Percentiles rank a stretch among this genome's conserved stretches.
Conservation (phyloP, 495 filamentous ascomycete species). For the Penicillium mononematosum region DNA sequence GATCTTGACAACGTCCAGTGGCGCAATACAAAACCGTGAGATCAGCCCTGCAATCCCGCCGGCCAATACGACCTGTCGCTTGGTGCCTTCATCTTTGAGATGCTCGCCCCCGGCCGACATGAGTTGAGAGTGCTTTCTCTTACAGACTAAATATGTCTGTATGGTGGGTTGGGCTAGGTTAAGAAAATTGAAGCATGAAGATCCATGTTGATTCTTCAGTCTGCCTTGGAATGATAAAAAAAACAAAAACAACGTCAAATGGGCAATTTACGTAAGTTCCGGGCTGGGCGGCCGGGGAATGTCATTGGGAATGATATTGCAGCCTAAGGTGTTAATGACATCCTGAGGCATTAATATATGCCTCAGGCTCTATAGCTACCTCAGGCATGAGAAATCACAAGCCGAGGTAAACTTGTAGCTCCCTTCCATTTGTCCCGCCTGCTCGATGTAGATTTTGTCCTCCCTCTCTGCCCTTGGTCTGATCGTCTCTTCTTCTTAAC, state of each 20-base stretch:
- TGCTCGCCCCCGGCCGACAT: slow-evolving; percentile 73
- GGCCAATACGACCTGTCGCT: slow-evolving; percentile 74
- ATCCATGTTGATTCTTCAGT: background rate
- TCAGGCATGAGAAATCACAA: background rate
- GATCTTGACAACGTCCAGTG: slow-evolving; percentile 95
- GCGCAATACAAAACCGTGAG: slow-evolving; percentile 90
- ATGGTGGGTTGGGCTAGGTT: background rate
- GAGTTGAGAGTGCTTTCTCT: slow-evolving; percentile 37
- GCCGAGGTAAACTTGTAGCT: slow-evolving; percentile 6
- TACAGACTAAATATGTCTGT: background rate
- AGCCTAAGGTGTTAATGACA: background rate
- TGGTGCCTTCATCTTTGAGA: slow-evolving; percentile 93
- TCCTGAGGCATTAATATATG: background rate
- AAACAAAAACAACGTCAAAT: background rate
- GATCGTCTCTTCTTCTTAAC: background rate
- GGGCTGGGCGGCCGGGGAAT: background rate
- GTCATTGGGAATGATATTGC: background rate
- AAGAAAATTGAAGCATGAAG: background rate
- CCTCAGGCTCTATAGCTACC: background rate
- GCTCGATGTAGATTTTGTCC: background rate
- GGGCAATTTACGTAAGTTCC: slow-evolving; percentile 6
- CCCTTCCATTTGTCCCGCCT: background rate
- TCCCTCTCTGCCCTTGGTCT: background rate
- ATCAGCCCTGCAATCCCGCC: slow-evolving; percentile 87
- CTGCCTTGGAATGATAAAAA: background rate